Conservation (phyloP, 768 basidiomycete species). For the Leccinum uliginosum region DNA sequence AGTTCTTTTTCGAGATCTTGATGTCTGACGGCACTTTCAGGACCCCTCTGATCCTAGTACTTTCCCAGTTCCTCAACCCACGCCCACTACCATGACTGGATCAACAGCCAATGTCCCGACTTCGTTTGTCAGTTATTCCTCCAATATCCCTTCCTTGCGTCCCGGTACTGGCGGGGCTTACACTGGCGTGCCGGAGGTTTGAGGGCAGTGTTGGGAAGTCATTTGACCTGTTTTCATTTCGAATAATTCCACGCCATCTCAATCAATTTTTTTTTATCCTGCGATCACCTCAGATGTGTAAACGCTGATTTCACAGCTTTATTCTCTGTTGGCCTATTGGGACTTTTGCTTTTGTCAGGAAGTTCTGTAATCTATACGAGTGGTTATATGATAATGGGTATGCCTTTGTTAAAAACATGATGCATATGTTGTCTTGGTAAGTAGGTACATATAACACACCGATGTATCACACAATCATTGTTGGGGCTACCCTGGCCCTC, state of each 20-base stretch:
- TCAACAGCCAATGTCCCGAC: conserved; percentile 6
- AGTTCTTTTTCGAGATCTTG: background rate
- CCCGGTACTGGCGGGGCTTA: conserved; percentile 18
- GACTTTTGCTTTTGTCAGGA: background rate
- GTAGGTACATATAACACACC: background rate
- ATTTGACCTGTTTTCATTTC: background rate
- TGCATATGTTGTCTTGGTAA: background rate
- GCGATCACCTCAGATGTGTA: background rate
- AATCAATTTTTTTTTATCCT: background rate
- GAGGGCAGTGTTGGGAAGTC: background rate
- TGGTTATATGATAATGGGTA: background rate
- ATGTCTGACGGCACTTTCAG: conserved; percentile 15
- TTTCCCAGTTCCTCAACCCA: conserved; percentile 31
- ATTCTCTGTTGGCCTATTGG: background rate
- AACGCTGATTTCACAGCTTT: background rate
- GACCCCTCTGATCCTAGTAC: conserved; percentile 36
- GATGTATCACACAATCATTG: too few relatives aligned
- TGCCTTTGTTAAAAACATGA: background rate
- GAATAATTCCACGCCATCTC: background rate
- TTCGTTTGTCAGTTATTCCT: conserved; percentile 10
- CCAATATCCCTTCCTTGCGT: background rate
- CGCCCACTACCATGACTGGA: conserved; percentile 10
- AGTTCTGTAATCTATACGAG: background rate
- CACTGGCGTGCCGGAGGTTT: conserved; percentile 27
- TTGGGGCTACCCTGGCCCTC: too few relatives aligned